Conservation (phyloP, 768 basidiomycete species). For the Pleurotus ostreatus region DNA sequence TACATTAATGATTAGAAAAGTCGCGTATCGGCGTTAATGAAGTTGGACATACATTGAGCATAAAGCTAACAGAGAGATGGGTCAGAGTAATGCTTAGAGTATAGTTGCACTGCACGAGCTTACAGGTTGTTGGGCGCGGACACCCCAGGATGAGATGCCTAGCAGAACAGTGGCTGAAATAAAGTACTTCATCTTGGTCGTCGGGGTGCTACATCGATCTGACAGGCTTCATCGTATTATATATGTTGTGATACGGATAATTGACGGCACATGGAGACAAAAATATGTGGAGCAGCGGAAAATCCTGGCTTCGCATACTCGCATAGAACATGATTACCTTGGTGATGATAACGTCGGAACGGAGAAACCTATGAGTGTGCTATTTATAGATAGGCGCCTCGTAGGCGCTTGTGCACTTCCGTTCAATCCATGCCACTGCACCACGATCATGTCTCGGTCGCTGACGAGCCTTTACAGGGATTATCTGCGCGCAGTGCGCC, state of each 20-base stretch:
- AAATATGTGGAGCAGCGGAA: not conserved
- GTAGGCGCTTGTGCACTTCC: too few relatives aligned
- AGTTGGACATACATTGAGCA: constrained; percentile 16
- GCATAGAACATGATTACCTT: not conserved
- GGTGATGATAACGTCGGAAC: not conserved
- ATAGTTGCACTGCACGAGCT: too few relatives aligned
- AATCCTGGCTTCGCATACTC: constrained; percentile 1
- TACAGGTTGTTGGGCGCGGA: constrained; percentile 20
- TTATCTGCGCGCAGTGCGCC: constrained; percentile 36
- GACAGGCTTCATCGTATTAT: not conserved
- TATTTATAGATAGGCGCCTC: too few relatives aligned
- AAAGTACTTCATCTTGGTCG: constrained; percentile 11
- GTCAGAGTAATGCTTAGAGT: not conserved
- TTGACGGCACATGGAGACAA: not conserved
- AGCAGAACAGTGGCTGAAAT: constrained; percentile 5
- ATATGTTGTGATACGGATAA: not conserved
- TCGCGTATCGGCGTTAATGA: not conserved
- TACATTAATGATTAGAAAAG: not conserved
- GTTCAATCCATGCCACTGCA: too few relatives aligned
- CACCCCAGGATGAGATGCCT: constrained; percentile 8
- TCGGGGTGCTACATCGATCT: not conserved
- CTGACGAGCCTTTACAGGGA: constrained; percentile 34
- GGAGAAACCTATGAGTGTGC: not conserved
- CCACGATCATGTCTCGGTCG: constrained; percentile 7
- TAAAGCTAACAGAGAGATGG: constrained; percentile 2